Conservation (phyloP, 371 early-diverging fungal species). For the Amoeboaphelidium protococcarum region DNA sequence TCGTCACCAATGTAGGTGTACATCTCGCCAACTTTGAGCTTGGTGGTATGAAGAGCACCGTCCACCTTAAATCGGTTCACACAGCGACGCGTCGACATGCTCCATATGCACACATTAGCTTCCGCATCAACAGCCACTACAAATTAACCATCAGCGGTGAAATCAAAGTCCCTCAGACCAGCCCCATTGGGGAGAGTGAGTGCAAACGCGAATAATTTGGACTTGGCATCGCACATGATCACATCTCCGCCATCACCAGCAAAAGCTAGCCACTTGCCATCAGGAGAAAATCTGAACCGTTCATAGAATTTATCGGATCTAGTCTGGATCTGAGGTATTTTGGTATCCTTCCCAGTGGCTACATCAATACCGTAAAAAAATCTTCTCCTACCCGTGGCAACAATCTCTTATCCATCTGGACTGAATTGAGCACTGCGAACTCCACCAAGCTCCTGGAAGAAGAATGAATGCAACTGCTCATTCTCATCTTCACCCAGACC, state of each 20-base stretch:
- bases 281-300: background rate
- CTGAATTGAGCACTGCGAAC: background rate
- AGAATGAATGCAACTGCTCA: background rate
- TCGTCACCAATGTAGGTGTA: slow-evolving; percentile 55
- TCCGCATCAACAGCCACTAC: slow-evolving; percentile 4
- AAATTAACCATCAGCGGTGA: background rate
- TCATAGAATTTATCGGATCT: background rate
- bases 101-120: slow-evolving; percentile 20
- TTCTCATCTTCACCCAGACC: too few species aligned
- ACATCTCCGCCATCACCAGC: background rate
- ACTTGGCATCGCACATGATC: background rate
- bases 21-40: slow-evolving; percentile 37
- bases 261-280: background rate
- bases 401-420: background rate
- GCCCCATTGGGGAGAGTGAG: background rate
- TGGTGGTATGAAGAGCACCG: slow-evolving; percentile 36
- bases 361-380: background rate
- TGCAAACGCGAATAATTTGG: background rate
- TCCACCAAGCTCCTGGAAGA: background rate
- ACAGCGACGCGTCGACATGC: slow-evolving; percentile 12
- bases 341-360: background rate
- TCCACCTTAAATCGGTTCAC: slow-evolving; percentile 46
- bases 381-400: background rate
- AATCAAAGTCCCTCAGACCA: background rate
- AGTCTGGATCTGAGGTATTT: background rate